These are phyloP conservation scores for Elsinoe perseae DNA, from an alignment of 2,329 filamentous ascomycete species.

Conservation along the genomic window DNA sequence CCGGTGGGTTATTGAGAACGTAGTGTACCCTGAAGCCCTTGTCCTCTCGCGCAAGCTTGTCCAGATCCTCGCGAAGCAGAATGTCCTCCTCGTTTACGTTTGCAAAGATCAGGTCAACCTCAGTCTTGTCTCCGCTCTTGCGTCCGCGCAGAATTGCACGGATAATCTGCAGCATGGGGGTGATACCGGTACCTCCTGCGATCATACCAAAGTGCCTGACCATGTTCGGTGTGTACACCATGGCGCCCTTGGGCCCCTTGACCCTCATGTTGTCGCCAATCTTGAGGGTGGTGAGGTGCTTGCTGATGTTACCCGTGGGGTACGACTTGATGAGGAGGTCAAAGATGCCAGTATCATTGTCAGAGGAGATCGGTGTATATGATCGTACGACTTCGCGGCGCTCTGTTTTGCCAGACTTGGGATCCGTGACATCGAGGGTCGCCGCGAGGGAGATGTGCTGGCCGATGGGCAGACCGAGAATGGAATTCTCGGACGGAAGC, in stretches of 20 bases:
- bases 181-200: slow-evolving; percentile 93
- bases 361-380: slow-evolving; percentile 85
- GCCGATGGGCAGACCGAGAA: slow-evolving; percentile 65
- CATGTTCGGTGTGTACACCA: slow-evolving; percentile 97
- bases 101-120: slow-evolving; percentile 92
- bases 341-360: slow-evolving; percentile 83
- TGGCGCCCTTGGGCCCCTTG: slow-evolving; percentile 90
- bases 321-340: slow-evolving; percentile 98
- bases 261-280: slow-evolving; percentile 86
- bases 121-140: slow-evolving; percentile 59
- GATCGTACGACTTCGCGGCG: slow-evolving; percentile 81
- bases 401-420: slow-evolving; percentile 58
- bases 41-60: slow-evolving; percentile 69
- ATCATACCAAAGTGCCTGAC: slow-evolving; percentile 96
- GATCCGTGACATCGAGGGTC: slow-evolving; percentile 58
- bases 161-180: slow-evolving; percentile 94
- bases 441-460: slow-evolving; percentile 97
- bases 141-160: slow-evolving; percentile 60
- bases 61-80: slow-evolving; percentile 83
- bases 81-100: slow-evolving; percentile 94
- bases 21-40: slow-evolving; percentile 81
- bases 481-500: slow-evolving; percentile 66
- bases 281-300: slow-evolving; percentile 73
- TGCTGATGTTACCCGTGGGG: slow-evolving; percentile 94
- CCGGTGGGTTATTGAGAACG: slow-evolving; percentile 90